phyloP scores from a whole-genome alignment of 2,329 filamentous ascomycete genomes.

The Fusarium sp. region DNA sequence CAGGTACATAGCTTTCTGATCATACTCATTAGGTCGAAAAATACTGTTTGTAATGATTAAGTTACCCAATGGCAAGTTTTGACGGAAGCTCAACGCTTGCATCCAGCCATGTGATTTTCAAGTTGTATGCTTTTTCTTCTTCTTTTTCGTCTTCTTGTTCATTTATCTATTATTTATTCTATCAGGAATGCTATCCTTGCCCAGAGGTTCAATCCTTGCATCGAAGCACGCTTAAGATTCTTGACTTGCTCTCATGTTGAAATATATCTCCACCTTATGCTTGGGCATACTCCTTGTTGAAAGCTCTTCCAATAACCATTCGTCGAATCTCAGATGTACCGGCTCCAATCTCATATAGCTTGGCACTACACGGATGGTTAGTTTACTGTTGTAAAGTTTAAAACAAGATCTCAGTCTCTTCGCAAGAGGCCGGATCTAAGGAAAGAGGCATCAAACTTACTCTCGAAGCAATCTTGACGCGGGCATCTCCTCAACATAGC shows the following conservation, averaged over 20 bases:
- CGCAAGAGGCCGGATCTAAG: background rate
- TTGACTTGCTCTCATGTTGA: conserved; percentile 1
- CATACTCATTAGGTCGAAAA: background rate
- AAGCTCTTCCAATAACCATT: conserved; percentile 93
- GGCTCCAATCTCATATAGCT: conserved; percentile 95
- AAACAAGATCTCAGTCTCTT: background rate
- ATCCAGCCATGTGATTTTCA: too few relatives aligned
- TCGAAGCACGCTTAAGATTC: background rate
- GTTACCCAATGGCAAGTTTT: background rate
- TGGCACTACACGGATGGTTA: conserved; percentile 61
- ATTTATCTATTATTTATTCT: conserved; percentile 2
- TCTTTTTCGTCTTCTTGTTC: background rate
- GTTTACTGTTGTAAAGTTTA: conserved; percentile 47
- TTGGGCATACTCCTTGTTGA: conserved; percentile 84
- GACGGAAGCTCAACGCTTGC: background rate
- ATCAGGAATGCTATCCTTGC: background rate
- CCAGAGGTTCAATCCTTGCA: background rate
- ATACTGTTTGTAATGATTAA: background rate
- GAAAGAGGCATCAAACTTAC: conserved; percentile 54
- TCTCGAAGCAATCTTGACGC: conserved; percentile 85
- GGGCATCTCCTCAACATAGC: conserved; percentile 95
- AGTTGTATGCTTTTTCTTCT: too few relatives aligned
- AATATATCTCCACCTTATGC: conserved; percentile 37
- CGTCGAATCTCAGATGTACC: conserved; percentile 94
- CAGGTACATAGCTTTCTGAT: background rate